phyloP scores from a whole-genome alignment of 2,329 filamentous ascomycete genomes.

The Trichoderma brevicompactum region DNA sequence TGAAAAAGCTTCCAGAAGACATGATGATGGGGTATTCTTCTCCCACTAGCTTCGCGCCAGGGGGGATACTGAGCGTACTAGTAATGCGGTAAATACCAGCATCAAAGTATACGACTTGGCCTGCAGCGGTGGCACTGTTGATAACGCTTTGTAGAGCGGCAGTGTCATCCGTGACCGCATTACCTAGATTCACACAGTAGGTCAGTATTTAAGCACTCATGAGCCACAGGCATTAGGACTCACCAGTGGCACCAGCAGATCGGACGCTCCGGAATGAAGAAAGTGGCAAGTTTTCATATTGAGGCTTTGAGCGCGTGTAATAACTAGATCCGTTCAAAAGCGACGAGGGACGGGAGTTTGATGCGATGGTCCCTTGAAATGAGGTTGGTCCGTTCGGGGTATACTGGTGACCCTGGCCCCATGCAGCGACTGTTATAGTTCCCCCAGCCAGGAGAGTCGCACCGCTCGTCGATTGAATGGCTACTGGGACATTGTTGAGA shows the following conservation, averaged over 20 bases:
- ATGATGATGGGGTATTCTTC: conserved; percentile 19
- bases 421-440: conserved; percentile 13
- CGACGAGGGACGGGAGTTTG: conserved; percentile 12
- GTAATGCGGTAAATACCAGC: conserved; percentile 49
- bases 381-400: conserved; percentile 4
- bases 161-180: conserved; percentile 69
- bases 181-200: conserved; percentile 49
- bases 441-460: conserved; percentile 13
- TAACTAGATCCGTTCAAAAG: conserved; percentile 13
- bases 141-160: conserved; percentile 40
- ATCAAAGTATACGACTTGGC: conserved; percentile 27
- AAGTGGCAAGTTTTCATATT: conserved; percentile 16
- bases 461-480: conserved; percentile 10
- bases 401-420: conserved; percentile 21
- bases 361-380: conserved; percentile 8
- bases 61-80: conserved; percentile 52
- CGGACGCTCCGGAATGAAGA: conserved; percentile 29
- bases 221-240: background rate
- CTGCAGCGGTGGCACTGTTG: conserved; percentile 41
- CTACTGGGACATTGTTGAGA: conserved; percentile 22
- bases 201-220: conserved; percentile 51
- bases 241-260: conserved; percentile 16
- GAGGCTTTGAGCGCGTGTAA: conserved; percentile 26
- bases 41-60: conserved; percentile 46
- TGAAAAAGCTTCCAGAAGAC: conserved; percentile 18